A percentile compares a stretch with the other conserved stretches of the same genome.
phyloP scores from a whole-genome alignment of 495 filamentous ascomycete species.

The Delitschia confertaspora region DNA sequence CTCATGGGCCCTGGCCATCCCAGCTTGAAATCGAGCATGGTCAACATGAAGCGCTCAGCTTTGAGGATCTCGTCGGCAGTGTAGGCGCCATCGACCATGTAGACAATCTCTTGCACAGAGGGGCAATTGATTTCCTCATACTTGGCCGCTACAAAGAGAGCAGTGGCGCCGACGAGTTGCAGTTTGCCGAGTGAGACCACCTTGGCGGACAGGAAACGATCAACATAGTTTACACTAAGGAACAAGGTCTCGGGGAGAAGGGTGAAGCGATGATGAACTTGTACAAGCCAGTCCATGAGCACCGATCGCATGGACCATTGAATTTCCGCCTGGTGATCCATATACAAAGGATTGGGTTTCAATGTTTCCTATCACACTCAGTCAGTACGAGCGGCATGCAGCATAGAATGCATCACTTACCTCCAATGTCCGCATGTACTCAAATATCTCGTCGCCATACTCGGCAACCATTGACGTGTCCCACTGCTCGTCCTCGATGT shows the following conservation, averaged over 20 bases:
- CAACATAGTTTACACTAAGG: slow-evolving; percentile 88
- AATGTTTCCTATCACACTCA: slow-evolving; percentile 52
- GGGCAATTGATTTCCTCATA: slow-evolving; percentile 98
- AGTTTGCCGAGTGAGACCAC: slow-evolving; percentile 90
- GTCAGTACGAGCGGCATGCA: not conserved
- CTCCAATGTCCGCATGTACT: slow-evolving; percentile 83
- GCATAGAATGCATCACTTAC: slow-evolving; percentile 42
- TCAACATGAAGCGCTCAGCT: slow-evolving; percentile 96
- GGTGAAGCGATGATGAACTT: slow-evolving; percentile 85
- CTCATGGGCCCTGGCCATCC: slow-evolving; percentile 98
- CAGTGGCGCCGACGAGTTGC: slow-evolving; percentile 92
- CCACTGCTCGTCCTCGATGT: slow-evolving; percentile 76
- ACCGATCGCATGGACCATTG: slow-evolving; percentile 98
- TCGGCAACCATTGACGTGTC: slow-evolving; percentile 99
- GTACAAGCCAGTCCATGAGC: slow-evolving; percentile 95
- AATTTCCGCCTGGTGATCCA: slow-evolving; percentile 94
- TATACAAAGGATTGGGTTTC: slow-evolving; percentile 82
- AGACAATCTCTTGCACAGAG: slow-evolving; percentile 88
- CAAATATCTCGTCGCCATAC: slow-evolving; percentile 91
- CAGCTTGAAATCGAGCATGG: slow-evolving; percentile 86
- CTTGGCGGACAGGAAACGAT: slow-evolving; percentile 91
- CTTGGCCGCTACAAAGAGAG: slow-evolving; percentile 92
- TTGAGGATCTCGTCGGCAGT: slow-evolving; percentile 86
- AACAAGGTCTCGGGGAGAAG: slow-evolving; percentile 92
- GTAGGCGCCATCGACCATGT: slow-evolving; percentile 95